phyloP scores from a whole-genome alignment of 2,329 filamentous ascomycete species.

The Tricladium varicosporioides region DNA sequence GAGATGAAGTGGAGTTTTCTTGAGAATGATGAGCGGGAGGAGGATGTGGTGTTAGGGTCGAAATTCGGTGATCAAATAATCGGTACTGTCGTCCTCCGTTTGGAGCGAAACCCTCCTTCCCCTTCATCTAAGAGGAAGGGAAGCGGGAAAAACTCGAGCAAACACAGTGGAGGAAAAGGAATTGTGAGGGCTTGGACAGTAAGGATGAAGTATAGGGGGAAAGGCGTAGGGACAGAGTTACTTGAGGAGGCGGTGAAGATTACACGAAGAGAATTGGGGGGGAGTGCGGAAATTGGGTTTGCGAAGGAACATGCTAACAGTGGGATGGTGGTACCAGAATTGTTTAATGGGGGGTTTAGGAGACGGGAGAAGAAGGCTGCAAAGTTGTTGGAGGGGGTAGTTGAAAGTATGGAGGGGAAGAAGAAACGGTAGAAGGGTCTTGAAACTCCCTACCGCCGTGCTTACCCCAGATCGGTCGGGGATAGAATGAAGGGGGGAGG shows the following conservation, averaged over 20 bases:
- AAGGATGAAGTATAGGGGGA: slow-evolving; percentile 62
- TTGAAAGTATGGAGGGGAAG: slow-evolving; percentile 39
- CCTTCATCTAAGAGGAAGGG: slow-evolving; percentile 14
- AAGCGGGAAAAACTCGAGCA: slow-evolving; percentile 26
- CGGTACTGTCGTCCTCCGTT: slow-evolving; percentile 66
- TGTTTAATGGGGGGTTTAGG: slow-evolving; percentile 62
- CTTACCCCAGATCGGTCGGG: too few relatives aligned
- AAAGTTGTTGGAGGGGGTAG: slow-evolving; percentile 48
- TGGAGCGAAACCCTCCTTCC: slow-evolving; percentile 44
- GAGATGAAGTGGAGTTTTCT: slow-evolving; percentile 30
- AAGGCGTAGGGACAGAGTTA: slow-evolving; percentile 70
- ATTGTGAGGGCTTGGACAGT: slow-evolving; percentile 84
- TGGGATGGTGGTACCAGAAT: slow-evolving; percentile 55
- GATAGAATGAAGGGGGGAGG: too few relatives aligned
- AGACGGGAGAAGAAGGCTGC: slow-evolving; percentile 57
- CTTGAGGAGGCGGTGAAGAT: slow-evolving; percentile 70
- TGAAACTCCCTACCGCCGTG: too few relatives aligned
- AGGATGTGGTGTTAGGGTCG: slow-evolving; percentile 62
- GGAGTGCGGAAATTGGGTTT: slow-evolving; percentile 67
- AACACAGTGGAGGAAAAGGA: slow-evolving; percentile 57
- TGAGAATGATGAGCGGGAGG: slow-evolving; percentile 34
- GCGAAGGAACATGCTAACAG: slow-evolving; percentile 77
- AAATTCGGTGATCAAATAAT: slow-evolving; percentile 68
- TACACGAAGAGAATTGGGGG: slow-evolving; percentile 66
- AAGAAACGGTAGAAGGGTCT: slow-evolving; percentile 27